Evolutionary conservation across 345 rosid genomes (phyloP).

Genomic region (Lepidium sativum): DNA sequence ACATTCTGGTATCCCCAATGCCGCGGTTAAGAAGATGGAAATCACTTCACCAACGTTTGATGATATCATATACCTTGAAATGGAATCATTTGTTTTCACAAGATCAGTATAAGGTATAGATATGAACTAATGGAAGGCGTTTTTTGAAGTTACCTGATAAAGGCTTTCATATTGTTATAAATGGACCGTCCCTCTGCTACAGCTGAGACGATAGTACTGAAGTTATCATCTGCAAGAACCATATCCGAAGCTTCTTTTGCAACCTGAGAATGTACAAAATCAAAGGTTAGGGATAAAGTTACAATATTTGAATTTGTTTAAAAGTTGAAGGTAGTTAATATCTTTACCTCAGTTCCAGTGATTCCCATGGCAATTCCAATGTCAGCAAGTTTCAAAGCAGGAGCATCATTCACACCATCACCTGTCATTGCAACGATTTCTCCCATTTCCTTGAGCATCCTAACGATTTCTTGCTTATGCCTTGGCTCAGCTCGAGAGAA

Average conservation of each 20-base stretch:
- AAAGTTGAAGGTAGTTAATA: background rate
- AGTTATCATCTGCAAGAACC: slow-evolving; percentile 93
- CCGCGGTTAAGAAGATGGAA: slow-evolving; percentile 77
- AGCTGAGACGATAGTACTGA: slow-evolving; percentile 75
- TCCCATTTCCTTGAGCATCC: slow-evolving; percentile 15
- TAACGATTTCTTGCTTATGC: slow-evolving; percentile 88
- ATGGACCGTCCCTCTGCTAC: slow-evolving; percentile 91
- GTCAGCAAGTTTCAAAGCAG: no score
- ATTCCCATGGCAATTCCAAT: no score
- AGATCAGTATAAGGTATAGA: background rate
- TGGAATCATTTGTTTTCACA: background rate
- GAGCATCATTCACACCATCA: slow-evolving; percentile 18
- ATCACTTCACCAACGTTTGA: slow-evolving; percentile 94
- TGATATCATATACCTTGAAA: slow-evolving; percentile 85
- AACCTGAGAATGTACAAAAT: slow-evolving; percentile 39
- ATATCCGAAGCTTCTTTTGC: slow-evolving; percentile 98
- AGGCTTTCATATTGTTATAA: slow-evolving; percentile 90
- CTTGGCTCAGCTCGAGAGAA: slow-evolving; percentile 90
- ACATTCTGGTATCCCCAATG: slow-evolving; percentile 86
- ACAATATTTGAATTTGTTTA: background rate
- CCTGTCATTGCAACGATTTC: slow-evolving; percentile 60
- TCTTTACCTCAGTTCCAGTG: no score
- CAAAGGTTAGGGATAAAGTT: background rate
- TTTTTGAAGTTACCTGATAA: slow-evolving; percentile 46
- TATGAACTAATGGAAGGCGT: background rate